A percentile compares a stretch with the other conserved stretches of the same genome.
phyloP scores from a whole-genome alignment of 148 eudicot species.

The Rhododendron williamsianum region DNA sequence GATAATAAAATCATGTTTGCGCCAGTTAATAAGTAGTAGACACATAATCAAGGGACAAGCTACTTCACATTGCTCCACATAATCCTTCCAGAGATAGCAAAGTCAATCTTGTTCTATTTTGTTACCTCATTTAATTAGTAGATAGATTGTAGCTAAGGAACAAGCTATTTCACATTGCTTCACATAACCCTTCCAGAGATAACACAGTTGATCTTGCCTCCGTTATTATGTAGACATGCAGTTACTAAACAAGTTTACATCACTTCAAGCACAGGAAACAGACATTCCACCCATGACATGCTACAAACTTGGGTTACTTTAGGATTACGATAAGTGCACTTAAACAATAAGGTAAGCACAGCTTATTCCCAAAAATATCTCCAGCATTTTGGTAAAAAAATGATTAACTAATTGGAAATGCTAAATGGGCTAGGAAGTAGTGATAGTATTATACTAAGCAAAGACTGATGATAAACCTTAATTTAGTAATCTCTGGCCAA shows the following conservation, averaged over 20 bases:
- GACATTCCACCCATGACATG: not conserved
- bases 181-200: not conserved
- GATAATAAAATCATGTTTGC: not conserved
- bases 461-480: not conserved
- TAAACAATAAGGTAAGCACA: not conserved
- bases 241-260: not conserved
- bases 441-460: not conserved
- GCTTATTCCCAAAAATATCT: not conserved
- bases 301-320: conserved; percentile 1
- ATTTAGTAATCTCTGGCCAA: not conserved
- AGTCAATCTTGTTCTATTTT: not conserved
- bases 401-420: not conserved
- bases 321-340: not conserved
- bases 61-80: not conserved
- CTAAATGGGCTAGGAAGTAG: not conserved
- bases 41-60: not conserved
- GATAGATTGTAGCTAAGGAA: not conserved
- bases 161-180: not conserved
- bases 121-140: too few relatives aligned
- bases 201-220: not conserved
- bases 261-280: not conserved
- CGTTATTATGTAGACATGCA: not conserved
- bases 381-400: not conserved
- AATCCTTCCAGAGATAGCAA: not conserved
- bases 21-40: not conserved